Conservation (phyloP, 73 alveolate species). For the Paramecium bursaria region DNA sequence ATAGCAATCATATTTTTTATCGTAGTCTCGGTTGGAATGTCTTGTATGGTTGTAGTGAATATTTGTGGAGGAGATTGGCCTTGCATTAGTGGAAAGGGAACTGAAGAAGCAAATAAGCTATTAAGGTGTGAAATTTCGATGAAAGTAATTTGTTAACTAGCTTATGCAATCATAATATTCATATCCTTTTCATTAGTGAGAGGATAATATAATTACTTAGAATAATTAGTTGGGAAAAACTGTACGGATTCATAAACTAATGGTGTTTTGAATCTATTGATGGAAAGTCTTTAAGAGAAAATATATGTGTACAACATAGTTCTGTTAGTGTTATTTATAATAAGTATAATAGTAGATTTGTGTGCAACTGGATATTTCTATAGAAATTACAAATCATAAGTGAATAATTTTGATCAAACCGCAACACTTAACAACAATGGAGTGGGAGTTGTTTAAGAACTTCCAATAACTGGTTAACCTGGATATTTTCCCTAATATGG, state of each 20-base stretch:
- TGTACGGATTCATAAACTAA: neutral
- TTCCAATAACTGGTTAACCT: no score
- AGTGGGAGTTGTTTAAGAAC: no score
- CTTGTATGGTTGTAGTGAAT: neutral
- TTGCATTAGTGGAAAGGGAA: constrained; percentile 33
- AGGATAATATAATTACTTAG: neutral
- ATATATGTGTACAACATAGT: neutral
- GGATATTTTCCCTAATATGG: no score
- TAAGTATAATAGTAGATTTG: neutral
- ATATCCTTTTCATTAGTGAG: neutral
- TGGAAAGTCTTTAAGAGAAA: neutral
- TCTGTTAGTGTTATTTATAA: neutral
- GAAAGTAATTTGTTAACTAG: neutral
- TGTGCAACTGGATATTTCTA: neutral
- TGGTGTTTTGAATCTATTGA: neutral
- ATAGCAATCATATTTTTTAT: neutral
- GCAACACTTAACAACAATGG: no score
- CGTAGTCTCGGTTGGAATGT: neutral
- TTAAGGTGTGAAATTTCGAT: constrained; percentile 1
- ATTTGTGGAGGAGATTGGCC: constrained; percentile 39
- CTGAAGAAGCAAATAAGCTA: constrained; percentile 31
- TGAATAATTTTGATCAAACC: no score
- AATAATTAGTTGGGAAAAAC: neutral
- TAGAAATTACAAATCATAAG: no score
- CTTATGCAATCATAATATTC: neutral